These are phyloP conservation scores for Parmelia sp. DNA, from an alignment of 495 filamentous ascomycete genomes.

Conservation along the genomic window DNA sequence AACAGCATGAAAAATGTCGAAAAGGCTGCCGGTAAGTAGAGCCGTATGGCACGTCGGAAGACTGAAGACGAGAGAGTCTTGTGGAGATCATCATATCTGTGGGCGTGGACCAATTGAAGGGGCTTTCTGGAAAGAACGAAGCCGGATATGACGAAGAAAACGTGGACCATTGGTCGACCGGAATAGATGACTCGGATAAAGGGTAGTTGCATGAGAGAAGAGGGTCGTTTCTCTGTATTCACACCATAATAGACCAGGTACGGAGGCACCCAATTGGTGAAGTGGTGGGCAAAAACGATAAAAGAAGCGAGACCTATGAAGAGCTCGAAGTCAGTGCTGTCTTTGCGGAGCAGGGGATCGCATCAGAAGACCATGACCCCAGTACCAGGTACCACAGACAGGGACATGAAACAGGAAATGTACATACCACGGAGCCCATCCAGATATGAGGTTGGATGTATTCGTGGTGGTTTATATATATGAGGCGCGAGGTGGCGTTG, in stretches of 20 bases:
- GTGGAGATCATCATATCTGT: constrained; percentile 45
- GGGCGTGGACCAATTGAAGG: constrained; percentile 50
- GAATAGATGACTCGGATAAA: constrained; percentile 57
- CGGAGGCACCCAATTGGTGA: constrained; percentile 37
- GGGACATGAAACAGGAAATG: not conserved
- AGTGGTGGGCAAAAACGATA: constrained; percentile 45
- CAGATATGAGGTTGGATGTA: constrained; percentile 46
- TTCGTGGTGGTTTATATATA: constrained; percentile 17
- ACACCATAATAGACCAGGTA: constrained; percentile 31
- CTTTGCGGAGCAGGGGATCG: not conserved
- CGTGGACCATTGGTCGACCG: constrained; percentile 63
- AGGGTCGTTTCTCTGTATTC: constrained; percentile 38
- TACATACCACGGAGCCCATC: constrained; percentile 14
- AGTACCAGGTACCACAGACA: not conserved
- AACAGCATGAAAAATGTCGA: constrained; percentile 52
- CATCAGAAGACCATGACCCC: no score
- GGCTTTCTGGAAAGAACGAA: constrained; percentile 63
- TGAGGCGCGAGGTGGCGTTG: not conserved
- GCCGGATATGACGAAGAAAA: constrained; percentile 70
- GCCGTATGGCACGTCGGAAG: constrained; percentile 56
- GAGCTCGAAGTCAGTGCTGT: constrained; percentile 22
- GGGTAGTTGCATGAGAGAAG: constrained; percentile 52
- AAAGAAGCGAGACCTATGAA: constrained; percentile 41
- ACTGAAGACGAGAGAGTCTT: constrained; percentile 51
- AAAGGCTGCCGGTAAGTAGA: constrained; percentile 55